Base-by-base conservation (phyloP, 352 stramenopile species). In the Blastocystis sp. region DNA sequence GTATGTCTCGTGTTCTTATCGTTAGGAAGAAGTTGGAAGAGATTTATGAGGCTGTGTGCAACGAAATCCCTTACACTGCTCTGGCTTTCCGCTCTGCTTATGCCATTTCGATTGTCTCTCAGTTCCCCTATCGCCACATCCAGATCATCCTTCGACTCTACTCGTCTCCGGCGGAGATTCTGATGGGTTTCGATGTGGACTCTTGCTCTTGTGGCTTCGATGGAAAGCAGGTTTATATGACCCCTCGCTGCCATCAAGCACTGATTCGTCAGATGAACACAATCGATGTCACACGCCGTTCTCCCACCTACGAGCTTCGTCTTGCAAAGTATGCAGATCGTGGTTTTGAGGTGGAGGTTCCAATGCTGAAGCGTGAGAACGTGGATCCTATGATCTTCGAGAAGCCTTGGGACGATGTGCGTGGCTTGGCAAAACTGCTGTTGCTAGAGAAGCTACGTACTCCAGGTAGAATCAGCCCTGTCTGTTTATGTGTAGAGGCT, bases 121-220 rank as follows among this genome's bases (percentile, higher is more conserved):
- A 91, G 55, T 92, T 91, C 79, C 91, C 91, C 18, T 92, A 91
- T 53, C 90, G 91, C n/a, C 91, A 92, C 50, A 89, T 92, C 39
- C 91, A 92, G 70, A 91, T 92, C 55, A 89, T 92, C 2, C 75
- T 92, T 24, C 79, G 91, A 69, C 55, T 92, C 37, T 92, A 92
- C 65, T 92, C 65, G 37, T 90, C 55, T 1, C 91, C 91, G 8
- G 81, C 90, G 37, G 91, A 92, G 87, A 88, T 92, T 30, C 89
- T 92, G 34, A 90, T 91, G 55, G 91, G 91, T 62, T 92, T 92
- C 54, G 91, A 92, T 65, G 65, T 92, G 8, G 91, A 92, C 56
- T 64, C 89, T n/a, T 92, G 91, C 89, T 82, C 79, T 0, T 76
- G 68, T 56, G 79, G 76, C 26, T 92, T 91, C 50, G 91, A 92